A percentile compares a stretch with the other conserved stretches of the same genome.
phyloP scores from a whole-genome alignment of 129 eudicot species.

The Pulicaria dysenterica region DNA sequence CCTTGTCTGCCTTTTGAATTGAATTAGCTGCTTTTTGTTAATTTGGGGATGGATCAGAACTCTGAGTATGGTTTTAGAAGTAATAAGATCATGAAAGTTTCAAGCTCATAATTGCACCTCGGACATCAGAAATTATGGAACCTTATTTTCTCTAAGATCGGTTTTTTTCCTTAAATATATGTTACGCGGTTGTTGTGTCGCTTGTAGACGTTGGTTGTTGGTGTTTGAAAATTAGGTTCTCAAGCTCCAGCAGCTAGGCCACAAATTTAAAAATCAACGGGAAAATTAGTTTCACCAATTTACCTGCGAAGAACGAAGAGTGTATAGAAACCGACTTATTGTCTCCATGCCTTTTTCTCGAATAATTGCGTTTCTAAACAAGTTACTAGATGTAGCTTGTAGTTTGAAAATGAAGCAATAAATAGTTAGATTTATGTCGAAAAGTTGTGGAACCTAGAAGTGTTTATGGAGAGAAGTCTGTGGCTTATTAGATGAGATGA shows the following conservation, averaged over 20 bases:
- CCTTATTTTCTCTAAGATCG: neutral
- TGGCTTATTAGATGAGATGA: neutral
- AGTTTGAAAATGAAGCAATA: constrained; percentile 11
- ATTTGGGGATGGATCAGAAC: constrained; percentile 11
- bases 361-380: neutral
- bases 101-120: constrained; percentile 11
- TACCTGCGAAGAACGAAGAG: constrained; percentile 10
- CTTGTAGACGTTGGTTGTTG: constrained; percentile 1
- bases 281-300: neutral
- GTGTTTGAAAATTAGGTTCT: neutral
- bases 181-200: neutral
- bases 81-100: constrained; percentile 7
- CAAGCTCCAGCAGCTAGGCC: constrained; percentile 15
- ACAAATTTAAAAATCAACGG: neutral
- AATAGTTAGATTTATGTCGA: neutral
- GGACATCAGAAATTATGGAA: constrained; percentile 2
- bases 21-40: neutral
- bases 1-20: neutral
- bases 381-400: constrained; percentile 8
- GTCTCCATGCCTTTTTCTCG: no score
- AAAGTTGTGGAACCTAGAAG: constrained; percentile 1
- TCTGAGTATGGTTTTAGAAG: constrained; percentile 8
- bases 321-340: neutral
- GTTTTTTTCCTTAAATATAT: neutral
- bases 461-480: neutral